Conservation (phyloP, 2,329 filamentous ascomycete genomes). For the Bipolaris oryzae region DNA sequence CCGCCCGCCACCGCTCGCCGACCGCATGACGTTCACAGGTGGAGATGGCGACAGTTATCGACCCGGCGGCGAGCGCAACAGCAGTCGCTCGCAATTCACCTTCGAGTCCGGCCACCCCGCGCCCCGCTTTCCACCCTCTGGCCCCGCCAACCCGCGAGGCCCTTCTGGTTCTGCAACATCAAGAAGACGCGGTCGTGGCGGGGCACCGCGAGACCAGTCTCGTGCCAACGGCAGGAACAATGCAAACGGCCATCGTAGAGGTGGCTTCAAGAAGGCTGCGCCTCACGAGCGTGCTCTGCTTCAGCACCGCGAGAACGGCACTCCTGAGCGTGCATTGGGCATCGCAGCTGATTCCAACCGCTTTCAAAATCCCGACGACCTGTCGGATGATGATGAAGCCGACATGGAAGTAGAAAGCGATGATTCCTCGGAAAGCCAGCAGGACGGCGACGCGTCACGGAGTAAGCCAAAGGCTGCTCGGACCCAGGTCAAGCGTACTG, state of each 20-base stretch:
- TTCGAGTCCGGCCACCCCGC: conserved; percentile 39
- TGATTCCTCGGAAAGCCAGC: conserved; percentile 25
- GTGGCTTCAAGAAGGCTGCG: conserved; percentile 35
- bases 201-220: conserved; percentile 21
- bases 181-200: conserved; percentile 28
- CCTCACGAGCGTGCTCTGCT: conserved; percentile 55
- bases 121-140: conserved; percentile 39
- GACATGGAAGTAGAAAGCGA: conserved; percentile 43
- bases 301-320: conserved; percentile 49
- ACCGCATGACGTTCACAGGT: conserved; percentile 41
- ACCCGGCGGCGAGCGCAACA: conserved; percentile 24
- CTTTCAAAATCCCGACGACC: conserved; percentile 50
- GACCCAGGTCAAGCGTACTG: conserved; percentile 25
- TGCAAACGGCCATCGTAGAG: conserved; percentile 21
- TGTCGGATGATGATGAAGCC: conserved; percentile 47
- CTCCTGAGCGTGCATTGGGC: conserved; percentile 54
- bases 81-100: conserved; percentile 39
- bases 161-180: conserved; percentile 12
- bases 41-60: conserved; percentile 37
- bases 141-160: conserved; percentile 25
- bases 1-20: conserved; percentile 27
- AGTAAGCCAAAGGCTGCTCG: conserved; percentile 35
- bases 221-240: conserved; percentile 26
- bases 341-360: conserved; percentile 50
- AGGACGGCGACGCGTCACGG: conserved; percentile 14